Evolutionary conservation across 2,329 filamentous ascomycete species (phyloP).

Genomic region (Dactylellina sp.): DNA sequence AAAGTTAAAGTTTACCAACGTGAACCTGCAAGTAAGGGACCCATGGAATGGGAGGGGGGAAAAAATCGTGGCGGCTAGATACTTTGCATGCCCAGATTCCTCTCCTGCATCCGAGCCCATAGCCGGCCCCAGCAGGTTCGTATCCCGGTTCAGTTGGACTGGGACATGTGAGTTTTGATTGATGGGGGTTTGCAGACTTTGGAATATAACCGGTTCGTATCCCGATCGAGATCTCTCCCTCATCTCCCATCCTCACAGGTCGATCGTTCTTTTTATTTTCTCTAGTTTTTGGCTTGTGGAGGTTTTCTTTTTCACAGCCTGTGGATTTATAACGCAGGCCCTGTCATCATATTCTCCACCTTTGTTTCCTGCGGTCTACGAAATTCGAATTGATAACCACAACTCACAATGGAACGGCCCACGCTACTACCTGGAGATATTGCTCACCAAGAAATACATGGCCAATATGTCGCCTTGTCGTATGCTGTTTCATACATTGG

Average conservation of each 20-base stretch:
- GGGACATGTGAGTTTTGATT: neutral
- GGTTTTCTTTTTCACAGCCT: neutral
- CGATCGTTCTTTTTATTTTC: slow-evolving; percentile 8
- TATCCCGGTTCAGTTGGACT: slow-evolving; percentile 22
- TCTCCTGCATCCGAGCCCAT: slow-evolving; percentile 23
- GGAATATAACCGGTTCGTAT: slow-evolving; percentile 45
- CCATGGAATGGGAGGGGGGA: slow-evolving; percentile 8
- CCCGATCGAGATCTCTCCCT: slow-evolving; percentile 4
- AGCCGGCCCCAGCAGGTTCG: slow-evolving; percentile 10
- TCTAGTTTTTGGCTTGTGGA: slow-evolving; percentile 16
- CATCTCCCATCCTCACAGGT: slow-evolving; percentile 18
- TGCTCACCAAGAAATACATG: slow-evolving; percentile 61
- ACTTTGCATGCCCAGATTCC: neutral
- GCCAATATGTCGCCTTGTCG: slow-evolving; percentile 76
- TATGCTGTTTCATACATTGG: slow-evolving; percentile 79
- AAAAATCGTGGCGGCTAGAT: slow-evolving; percentile 26
- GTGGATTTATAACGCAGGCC: slow-evolving; percentile 6
- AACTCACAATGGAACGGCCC: slow-evolving; percentile 23
- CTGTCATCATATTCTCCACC: neutral
- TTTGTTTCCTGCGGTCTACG: too few relatives aligned
- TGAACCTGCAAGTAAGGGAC: slow-evolving; percentile 40
- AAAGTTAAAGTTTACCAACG: neutral
- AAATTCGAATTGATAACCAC: neutral
- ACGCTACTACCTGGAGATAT: slow-evolving; percentile 43
- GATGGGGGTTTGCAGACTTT: neutral